A percentile compares a stretch with the other conserved stretches of the same genome.
These are phyloP conservation scores for Cordyceps militaris DNA, from an alignment of 2,329 filamentous ascomycete genomes.

Conservation along the genomic window DNA sequence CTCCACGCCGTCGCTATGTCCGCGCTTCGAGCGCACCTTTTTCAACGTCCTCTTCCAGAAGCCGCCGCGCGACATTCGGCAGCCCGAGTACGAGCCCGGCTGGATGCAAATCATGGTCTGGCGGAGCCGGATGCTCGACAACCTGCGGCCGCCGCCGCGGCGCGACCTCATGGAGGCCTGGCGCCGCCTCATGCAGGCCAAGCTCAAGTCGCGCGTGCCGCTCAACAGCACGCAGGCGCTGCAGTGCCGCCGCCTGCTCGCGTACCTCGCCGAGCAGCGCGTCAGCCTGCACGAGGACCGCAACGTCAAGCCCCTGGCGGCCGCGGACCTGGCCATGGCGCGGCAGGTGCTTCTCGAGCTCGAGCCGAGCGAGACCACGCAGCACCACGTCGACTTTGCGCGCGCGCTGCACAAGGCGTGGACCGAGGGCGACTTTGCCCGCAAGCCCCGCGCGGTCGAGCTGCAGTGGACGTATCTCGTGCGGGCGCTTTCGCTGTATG, in stretches of 20 bases:
- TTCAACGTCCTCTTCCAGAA: constrained; percentile 54
- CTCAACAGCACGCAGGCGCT: constrained; percentile 62
- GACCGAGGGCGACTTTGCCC: constrained; percentile 17
- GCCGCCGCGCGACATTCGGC: constrained; percentile 51
- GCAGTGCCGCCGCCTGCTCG: constrained; percentile 48
- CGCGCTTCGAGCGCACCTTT: constrained; percentile 38
- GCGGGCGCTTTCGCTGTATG: constrained; percentile 44
- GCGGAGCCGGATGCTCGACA: constrained; percentile 53
- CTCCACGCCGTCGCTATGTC: constrained; percentile 18
- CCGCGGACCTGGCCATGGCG: constrained; percentile 38
- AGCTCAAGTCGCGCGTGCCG: constrained; percentile 39
- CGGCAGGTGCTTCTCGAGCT: constrained; percentile 35
- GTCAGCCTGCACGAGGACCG: constrained; percentile 17
- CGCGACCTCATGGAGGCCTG: constrained; percentile 61
- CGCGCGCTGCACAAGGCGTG: constrained; percentile 33
- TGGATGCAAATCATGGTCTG: constrained; percentile 65
- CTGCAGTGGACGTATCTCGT: constrained; percentile 26
- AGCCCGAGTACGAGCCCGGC: constrained; percentile 61
- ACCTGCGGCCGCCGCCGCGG: constrained; percentile 55
- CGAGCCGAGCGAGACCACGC: constrained; percentile 35
- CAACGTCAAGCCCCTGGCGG: constrained; percentile 26
- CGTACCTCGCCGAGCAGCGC: constrained; percentile 42
- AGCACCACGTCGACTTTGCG: constrained; percentile 42
- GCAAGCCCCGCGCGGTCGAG: constrained; percentile 16
- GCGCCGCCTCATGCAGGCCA: constrained; percentile 53